Base-by-base conservation (phyloP, 139 green algal species). In the Auxenochlorella pyrenoidosa region DNA sequence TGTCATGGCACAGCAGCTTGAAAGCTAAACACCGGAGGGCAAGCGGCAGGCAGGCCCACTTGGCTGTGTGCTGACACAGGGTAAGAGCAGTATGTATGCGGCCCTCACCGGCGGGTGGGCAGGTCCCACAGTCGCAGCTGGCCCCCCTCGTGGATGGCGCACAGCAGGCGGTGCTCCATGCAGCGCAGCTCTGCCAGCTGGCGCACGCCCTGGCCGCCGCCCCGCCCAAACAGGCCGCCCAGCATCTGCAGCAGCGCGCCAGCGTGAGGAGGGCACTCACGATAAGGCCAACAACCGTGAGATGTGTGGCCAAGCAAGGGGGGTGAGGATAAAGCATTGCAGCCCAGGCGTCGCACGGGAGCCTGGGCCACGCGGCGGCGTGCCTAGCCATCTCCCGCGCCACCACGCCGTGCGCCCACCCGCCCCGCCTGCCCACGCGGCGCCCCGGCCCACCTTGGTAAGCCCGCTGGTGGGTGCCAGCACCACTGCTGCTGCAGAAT, bases 61-160 rank as follows among this genome's bases (percentile, higher is more conserved):
- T 6, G 47, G 8, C 6, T 18, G 8, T 54, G 47, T 10, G 10
- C 47, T 54, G 47, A 54, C 47, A 6, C 6, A 28, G 3, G 22
- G 59, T 12, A 68, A 68, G n/a, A n/a, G 22, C 59, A 71, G 63
- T 22, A 24, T 12, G 12, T 71, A 16, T 16, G 28, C 43, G 21
- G 80, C 66, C 40, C 72, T 60, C 13, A 84, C 79, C 79, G 75
- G 79, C 75, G 44, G 15, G 81, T 76, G 30, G 54, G 15, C 38
- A 94, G 65, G 58, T 93, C 90, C 93, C 93, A 95, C 24, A 95
- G 43, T 32, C 75, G 81, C n/a, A 94, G 83, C 72, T 90, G 76
- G 72, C 75, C 72, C 16, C 86, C 89, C 12, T 40, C 70, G 40
- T 91, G 83, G 16, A 91, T 66, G 3, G 38, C 43, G 32, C 30